Percentiles rank a stretch among this genome's conserved stretches.
phyloP scores from a whole-genome alignment of 2,329 filamentous ascomycete genomes.

The Fusarium poae region DNA sequence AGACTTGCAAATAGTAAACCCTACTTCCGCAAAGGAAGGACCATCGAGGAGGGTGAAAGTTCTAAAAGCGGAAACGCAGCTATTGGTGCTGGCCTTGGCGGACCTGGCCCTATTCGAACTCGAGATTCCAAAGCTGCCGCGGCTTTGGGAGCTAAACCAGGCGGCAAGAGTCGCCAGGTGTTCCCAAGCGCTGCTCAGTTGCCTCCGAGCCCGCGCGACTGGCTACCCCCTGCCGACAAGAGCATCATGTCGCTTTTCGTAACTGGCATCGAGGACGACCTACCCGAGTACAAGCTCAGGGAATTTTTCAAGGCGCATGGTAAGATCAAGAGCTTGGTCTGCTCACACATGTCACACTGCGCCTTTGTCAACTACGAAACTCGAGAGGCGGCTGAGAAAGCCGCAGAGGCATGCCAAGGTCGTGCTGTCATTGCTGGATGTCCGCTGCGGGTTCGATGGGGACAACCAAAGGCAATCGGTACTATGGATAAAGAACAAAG shows the following conservation, averaged over 20 bases:
- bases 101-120: conserved; percentile 83
- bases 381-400: conserved; percentile 85
- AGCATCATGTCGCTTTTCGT: conserved; percentile 95
- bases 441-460: conserved; percentile 91
- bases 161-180: conserved; percentile 62
- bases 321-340: conserved; percentile 91
- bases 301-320: conserved; percentile 91
- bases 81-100: conserved; percentile 70
- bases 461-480: conserved; percentile 89
- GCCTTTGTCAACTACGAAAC: conserved; percentile 96
- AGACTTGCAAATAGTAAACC: conserved; percentile 92
- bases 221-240: conserved; percentile 82
- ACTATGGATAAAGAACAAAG: conserved; percentile 91
- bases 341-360: conserved; percentile 96
- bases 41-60: conserved; percentile 68
- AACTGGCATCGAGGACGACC: conserved; percentile 94
- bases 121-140: conserved; percentile 70
- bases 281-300: conserved; percentile 91
- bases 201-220: conserved; percentile 86
- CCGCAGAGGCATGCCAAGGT: conserved; percentile 86
- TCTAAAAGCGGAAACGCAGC: conserved; percentile 61
- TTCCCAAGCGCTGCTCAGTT: conserved; percentile 80
- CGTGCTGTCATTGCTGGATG: conserved; percentile 91
- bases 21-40: conserved; percentile 89
- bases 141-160: conserved; percentile 63